phyloP scores from a whole-genome alignment of 2,329 filamentous ascomycete species.

The Aspergillus sp. region DNA sequence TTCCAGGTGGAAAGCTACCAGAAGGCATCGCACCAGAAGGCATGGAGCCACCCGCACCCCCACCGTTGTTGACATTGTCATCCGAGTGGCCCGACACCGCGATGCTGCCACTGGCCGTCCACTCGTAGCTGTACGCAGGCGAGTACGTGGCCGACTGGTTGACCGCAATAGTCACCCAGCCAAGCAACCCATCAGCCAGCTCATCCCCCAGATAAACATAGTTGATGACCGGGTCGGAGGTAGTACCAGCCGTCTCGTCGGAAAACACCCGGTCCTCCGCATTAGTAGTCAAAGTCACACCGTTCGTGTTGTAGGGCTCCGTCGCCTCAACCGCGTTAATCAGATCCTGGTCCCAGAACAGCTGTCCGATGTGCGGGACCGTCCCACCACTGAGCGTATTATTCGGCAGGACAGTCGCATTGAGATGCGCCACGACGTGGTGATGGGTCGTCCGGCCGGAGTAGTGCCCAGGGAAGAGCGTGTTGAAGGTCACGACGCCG shows the following conservation, averaged over 20 bases:
- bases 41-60: not conserved
- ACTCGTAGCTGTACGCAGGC: slow-evolving; percentile 7
- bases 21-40: not conserved
- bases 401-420: slow-evolving; percentile 27
- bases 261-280: slow-evolving; percentile 12
- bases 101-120: slow-evolving; percentile 3
- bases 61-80: slow-evolving; percentile 2
- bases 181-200: slow-evolving; percentile 13
- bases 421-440: slow-evolving; percentile 31
- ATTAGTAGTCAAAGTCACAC: slow-evolving; percentile 12
- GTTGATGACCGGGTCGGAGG: slow-evolving; percentile 15
- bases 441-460: slow-evolving; percentile 32
- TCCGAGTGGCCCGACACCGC: slow-evolving; percentile 2
- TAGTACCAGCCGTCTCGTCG: slow-evolving; percentile 12
- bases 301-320: slow-evolving; percentile 32
- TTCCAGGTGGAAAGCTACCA: not conserved
- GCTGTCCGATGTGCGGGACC: slow-evolving; percentile 60
- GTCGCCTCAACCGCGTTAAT: slow-evolving; percentile 49
- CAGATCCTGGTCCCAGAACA: slow-evolving; percentile 61
- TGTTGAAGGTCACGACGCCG: slow-evolving; percentile 42
- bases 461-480: slow-evolving; percentile 48
- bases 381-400: slow-evolving; percentile 45
- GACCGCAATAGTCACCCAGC: slow-evolving; percentile 14
- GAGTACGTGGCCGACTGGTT: slow-evolving; percentile 7
- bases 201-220: slow-evolving; percentile 15